Evolutionary conservation across 306 rosid species (phyloP), one percentile per base, ranked within the genome.

Genomic region (Ziziphus jujuba): DNA sequence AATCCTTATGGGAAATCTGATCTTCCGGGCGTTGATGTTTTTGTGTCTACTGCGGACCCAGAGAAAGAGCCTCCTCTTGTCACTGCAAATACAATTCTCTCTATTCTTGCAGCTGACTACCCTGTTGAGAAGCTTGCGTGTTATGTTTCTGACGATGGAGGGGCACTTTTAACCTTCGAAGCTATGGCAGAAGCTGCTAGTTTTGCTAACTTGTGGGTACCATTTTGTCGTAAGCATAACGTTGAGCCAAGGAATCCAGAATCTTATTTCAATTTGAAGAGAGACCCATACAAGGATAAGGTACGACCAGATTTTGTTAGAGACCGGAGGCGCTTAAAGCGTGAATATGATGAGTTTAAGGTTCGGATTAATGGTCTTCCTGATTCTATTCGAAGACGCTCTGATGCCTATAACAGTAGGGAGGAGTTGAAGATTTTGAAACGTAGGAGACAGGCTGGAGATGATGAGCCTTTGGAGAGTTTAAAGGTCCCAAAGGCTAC

Each of bases 131-230:
- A 86, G 75, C 96, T 89, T 49, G 53, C 96, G 7, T 89, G 96
- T 69, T 89, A 84, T 79, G 96, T 89, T 66, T 89, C 96, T 62
- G 96, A 89, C 7, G 96, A 89, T 48, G 96, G 96, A 6, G 90
- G 96, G n/a, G 83, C 92, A n/a, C 96, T 89, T 28, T 77, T 89
- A 23, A 89, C 96, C 40, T 89, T 89, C 55, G 92, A 89, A 82
- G 96, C 96, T 66, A 86, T 84, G 92, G 96, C 96, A 1, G 90
- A 86, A 83, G 96, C 96, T 31, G 87, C 96, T n/a, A 84, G 87
- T 74, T 89, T 89, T 82, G 92, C 92, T 66, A 72, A 84, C 64
- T 43, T 89, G 78, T 89, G 96, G 96, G 92, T 86, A 16, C 96
- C 96, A 4, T 89, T 89, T 73, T 86, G 92, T 50, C 74, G 92